Evolutionary conservation across 2,329 filamentous ascomycete species (phyloP), one percentile per base, ranked within the genome.

Genomic region (Periconia sp.): DNA sequence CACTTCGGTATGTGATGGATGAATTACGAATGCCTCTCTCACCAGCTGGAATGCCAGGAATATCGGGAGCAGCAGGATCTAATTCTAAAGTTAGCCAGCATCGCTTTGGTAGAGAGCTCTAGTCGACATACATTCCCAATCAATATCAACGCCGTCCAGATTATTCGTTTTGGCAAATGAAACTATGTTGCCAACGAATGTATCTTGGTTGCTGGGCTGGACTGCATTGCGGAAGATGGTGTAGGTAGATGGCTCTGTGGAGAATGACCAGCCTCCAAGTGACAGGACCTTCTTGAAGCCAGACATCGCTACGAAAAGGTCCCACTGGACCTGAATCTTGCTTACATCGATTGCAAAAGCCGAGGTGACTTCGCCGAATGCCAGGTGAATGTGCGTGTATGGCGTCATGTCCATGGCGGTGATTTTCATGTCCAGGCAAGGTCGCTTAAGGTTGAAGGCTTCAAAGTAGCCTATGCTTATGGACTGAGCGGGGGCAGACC

Each of bases 241-340:
- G 51, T 71, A 78, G 0, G 74, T 76, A 6, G 47, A 61, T 0
- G 71, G 63, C 1, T 67, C 61, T 0, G 77, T 79, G 0, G 72
- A 77, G 54, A 76, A 74, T 17, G 62, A 63, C 79, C 79, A 80
- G 30, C 78, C 78, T 18, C 78, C 77, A 57, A 81, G 74, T 0
- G 75, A 74, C 8, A 80, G 19, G 35, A 81, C 74, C 15, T 58
- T 61, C 54, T 79, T 76, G 44, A 69, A 14, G 8, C 47, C 50
- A 6, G 18, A 49, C 30, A 59, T 46, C 2, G 14, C 14, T 33
- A 55, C 53, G 45, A 59, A 53, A 3, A n/a, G n/a, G 13, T 49
- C 49, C 15, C 51, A 61, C 31, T 57, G 15, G 15, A 46, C 41
- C 5, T 18, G 42, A 0, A 2, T 37, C 2, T 43, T 30, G 31